Evolutionary conservation across 192 early-diverging fungal species (phyloP).

Genomic region (Backusella mclennaniae): DNA sequence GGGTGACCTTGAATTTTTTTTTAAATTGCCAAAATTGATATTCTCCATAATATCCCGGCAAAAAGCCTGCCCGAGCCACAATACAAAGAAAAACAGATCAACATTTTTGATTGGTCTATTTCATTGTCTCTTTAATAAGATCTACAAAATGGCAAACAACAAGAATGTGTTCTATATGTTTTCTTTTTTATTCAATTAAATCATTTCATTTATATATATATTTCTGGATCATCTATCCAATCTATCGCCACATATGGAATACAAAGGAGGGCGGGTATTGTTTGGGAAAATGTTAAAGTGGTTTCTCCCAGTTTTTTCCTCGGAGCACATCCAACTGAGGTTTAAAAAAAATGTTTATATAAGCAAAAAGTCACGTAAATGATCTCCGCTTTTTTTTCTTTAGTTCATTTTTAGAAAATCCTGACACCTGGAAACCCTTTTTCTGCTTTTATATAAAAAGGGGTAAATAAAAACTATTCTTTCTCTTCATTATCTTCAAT

Average conservation of each 20-base stretch:
- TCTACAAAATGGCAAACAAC: background rate
- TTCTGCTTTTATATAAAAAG: background rate
- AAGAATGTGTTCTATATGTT: too few species aligned
- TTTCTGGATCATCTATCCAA: too few species aligned
- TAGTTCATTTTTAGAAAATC: background rate
- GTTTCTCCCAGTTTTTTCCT: constrained; percentile 8
- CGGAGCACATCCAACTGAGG: background rate
- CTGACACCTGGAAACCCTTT: constrained; percentile 1
- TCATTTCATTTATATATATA: background rate
- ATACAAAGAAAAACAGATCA: background rate
- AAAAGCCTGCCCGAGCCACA: constrained; percentile 5
- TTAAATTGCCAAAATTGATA: background rate
- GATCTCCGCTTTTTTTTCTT: background rate
- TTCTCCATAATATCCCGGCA: background rate
- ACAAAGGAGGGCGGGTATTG: background rate
- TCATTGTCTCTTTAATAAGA: background rate
- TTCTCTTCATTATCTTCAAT: background rate
- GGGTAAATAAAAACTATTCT: background rate
- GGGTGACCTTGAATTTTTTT: background rate
- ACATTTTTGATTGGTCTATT: background rate
- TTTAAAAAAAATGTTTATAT: background rate
- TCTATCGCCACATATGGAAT: background rate
- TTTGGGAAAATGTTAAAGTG: background rate
- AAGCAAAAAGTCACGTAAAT: constrained; percentile 8
- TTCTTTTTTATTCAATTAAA: too few species aligned